Evolutionary conservation across 495 filamentous ascomycete genomes (phyloP).

Genomic region (Cairneyella variabilis): DNA sequence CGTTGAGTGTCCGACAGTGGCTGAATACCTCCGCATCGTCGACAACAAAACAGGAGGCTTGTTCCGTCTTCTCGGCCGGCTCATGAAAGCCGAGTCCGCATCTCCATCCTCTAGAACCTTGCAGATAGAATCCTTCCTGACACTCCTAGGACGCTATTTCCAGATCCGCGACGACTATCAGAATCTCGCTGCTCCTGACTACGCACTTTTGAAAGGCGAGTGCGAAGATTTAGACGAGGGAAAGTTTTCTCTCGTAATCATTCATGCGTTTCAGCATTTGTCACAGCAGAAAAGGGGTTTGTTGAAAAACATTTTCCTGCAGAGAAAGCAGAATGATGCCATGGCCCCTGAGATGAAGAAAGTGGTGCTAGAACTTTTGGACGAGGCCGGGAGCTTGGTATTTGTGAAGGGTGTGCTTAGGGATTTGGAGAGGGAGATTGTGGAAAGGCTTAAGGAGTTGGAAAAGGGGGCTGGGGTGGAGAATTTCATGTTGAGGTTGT

Average conservation of each 20-base stretch:
- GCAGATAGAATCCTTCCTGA: constrained; percentile 22
- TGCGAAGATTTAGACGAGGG: constrained; percentile 38
- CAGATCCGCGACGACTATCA: constrained; percentile 38
- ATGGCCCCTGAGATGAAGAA: neutral
- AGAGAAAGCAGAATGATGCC: neutral
- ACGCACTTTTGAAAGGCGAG: constrained; percentile 32
- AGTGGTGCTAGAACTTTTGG: neutral
- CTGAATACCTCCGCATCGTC: constrained; percentile 35
- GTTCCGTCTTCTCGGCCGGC: constrained; percentile 27
- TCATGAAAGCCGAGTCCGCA: constrained; percentile 22
- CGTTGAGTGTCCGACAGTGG: constrained; percentile 25
- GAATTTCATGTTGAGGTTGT: neutral
- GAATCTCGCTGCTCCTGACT: constrained; percentile 28
- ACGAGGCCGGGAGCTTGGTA: neutral
- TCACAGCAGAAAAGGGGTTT: neutral
- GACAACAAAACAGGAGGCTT: constrained; percentile 29
- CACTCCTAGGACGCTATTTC: constrained; percentile 29
- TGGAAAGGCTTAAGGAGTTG: neutral
- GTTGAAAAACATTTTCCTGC: neutral
- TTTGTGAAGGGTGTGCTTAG: neutral
- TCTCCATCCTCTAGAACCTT: neutral
- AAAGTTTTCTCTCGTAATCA: constrained; percentile 33
- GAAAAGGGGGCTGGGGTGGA: neutral
- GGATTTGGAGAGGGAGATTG: neutral
- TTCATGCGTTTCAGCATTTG: constrained; percentile 16